Evolutionary conservation across 2,329 filamentous ascomycete genomes (phyloP).

Genomic region (Neofusicoccum sp.): DNA sequence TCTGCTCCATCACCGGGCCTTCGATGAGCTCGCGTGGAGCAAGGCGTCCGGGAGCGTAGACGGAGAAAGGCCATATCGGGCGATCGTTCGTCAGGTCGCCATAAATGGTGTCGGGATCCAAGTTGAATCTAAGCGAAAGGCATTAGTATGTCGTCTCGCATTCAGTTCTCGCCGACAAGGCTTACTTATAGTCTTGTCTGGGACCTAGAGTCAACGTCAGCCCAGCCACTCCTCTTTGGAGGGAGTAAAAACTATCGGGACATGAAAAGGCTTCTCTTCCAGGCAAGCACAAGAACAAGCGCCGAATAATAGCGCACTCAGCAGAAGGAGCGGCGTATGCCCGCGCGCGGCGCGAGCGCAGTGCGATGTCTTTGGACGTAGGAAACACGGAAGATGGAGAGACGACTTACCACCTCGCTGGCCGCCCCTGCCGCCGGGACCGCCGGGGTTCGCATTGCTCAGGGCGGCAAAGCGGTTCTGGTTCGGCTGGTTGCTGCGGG

Average conservation of each 20-base stretch:
- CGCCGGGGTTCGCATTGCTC: conserved; percentile 20
- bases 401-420: conserved; percentile 41
- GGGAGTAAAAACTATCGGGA: background rate
- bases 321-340: too few species aligned
- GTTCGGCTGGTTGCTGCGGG: conserved; percentile 19
- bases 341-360: too few species aligned
- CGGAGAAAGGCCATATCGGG: conserved; percentile 82
- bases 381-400: background rate
- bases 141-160: too few species aligned
- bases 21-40: conserved; percentile 82
- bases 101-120: conserved; percentile 31
- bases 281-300: too few species aligned
- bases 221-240: background rate
- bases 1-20: conserved; percentile 75
- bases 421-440: conserved; percentile 22
- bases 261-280: too few species aligned
- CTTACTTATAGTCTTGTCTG: conserved; percentile 10
- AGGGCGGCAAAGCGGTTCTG: conserved; percentile 61
- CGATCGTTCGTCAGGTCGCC: conserved; percentile 66
- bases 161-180: too few species aligned
- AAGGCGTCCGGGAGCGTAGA: conserved; percentile 75
- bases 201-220: conserved; percentile 11
- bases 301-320: too few species aligned
- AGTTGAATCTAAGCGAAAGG: background rate
- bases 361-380: too few species aligned